Percentiles rank a stretch among this genome's conserved stretches.
Conservation (phyloP, 2,329 filamentous ascomycete species). For the Madurella mycetomatis region DNA sequence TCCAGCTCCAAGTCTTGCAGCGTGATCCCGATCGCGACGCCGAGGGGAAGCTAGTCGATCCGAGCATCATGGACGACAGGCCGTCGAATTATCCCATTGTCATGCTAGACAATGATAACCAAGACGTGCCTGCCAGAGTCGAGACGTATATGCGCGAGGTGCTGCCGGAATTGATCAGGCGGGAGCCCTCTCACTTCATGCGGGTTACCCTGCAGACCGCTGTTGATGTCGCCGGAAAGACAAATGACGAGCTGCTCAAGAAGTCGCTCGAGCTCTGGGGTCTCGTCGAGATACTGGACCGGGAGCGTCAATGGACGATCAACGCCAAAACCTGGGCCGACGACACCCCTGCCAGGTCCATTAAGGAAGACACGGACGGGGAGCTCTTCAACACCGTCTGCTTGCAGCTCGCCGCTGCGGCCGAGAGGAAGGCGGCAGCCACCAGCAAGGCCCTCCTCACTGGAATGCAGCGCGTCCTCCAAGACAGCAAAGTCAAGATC, state of each 20-base stretch:
- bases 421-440: constrained; percentile 58
- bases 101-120: constrained; percentile 58
- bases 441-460: constrained; percentile 56
- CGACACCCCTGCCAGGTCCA: constrained; percentile 40
- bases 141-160: constrained; percentile 58
- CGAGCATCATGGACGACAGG: constrained; percentile 14
- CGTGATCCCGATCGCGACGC: constrained; percentile 32
- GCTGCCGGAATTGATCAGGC: constrained; percentile 52
- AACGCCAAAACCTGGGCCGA: constrained; percentile 43
- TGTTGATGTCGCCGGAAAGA: constrained; percentile 41
- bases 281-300: constrained; percentile 60
- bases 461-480: constrained; percentile 56
- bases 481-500: constrained; percentile 57
- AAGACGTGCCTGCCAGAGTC: constrained; percentile 56
- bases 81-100: constrained; percentile 33
- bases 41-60: constrained; percentile 32
- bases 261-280: constrained; percentile 61
- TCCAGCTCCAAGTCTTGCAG: constrained; percentile 42
- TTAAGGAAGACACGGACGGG: constrained; percentile 50
- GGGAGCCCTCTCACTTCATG: constrained; percentile 58
- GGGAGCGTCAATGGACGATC: constrained; percentile 59
- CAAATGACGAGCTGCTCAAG: constrained; percentile 50
- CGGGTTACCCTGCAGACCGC: constrained; percentile 53
- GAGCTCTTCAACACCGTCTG: constrained; percentile 59
- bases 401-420: constrained; percentile 60